Evolutionary conservation across 2,329 filamentous ascomycete genomes (phyloP), one percentile per base, ranked within the genome.

Genomic region (Penicillium sp.): DNA sequence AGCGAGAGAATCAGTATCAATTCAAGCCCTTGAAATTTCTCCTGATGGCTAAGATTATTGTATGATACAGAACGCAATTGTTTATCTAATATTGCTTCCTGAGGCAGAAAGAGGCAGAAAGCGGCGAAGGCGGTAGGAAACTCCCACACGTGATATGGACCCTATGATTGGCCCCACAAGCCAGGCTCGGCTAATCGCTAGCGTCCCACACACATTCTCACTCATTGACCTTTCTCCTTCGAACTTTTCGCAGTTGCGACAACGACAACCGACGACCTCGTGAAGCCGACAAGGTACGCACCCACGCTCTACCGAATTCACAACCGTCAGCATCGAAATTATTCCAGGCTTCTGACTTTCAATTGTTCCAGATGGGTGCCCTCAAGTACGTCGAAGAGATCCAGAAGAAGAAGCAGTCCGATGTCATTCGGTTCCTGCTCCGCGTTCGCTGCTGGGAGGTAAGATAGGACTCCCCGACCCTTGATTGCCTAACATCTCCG

Each of bases 381-480:
- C 92, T 97, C 83, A 99, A 99, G 87, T 99, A 96, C 87, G 92
- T 99, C 85, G 96, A 99, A 89, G 95, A 99, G 89, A 90, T 99
- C 86, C 92, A 97, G 84, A 98, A 99, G 92, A 97, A 96, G 92
- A 99, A 99, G 92, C 95, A 99, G 90, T 96, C 92, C 82, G 95
- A 99, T 88, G 90, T 99, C 80, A 91, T 98, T 86, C 93, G 93
- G 86, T 99, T 99, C 89, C 90, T 99, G 85, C 92, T 97, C 83
- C 94, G 92, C 82, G 92, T 96, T 80, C 93, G 95, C 85, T 99
- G 95, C 93, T 99, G 95, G 95, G 95, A 99, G 91, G 94, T 82
- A 79, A 81, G 79, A 77, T 66, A 68, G 50, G 73, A 68, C 56
- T 62, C 71, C 69, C 69, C 65, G 67, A 66, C 63, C 65, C 67